These are phyloP conservation scores for Petrea volubilis DNA, from an alignment of 257 asterid species.

Conservation along the genomic window DNA sequence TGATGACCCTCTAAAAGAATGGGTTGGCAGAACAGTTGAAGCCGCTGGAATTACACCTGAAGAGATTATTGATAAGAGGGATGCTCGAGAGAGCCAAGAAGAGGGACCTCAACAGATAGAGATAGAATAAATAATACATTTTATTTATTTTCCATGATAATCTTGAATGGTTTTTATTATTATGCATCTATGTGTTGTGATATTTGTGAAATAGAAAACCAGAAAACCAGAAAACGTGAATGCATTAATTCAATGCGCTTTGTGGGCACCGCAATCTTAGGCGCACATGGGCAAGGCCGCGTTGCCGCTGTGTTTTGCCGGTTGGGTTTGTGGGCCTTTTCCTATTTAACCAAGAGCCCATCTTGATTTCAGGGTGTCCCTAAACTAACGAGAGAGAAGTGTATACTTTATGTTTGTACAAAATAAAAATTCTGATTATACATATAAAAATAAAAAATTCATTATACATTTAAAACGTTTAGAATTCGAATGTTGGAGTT, in stretches of 20 bases:
- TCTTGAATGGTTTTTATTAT: neutral
- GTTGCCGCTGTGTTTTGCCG: neutral
- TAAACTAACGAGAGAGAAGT: too few species aligned
- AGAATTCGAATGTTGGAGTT: too few species aligned
- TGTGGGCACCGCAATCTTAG: slow-evolving; percentile 1
- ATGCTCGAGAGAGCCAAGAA: slow-evolving; percentile 35
- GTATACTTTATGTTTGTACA: too few species aligned
- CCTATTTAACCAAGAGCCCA: neutral
- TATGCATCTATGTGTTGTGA: too few species aligned
- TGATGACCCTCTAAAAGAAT: slow-evolving; percentile 84
- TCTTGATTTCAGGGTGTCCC: neutral
- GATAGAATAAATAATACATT: slow-evolving; percentile 45
- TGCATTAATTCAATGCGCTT: slow-evolving; percentile 22
- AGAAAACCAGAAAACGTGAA: slow-evolving; percentile 25
- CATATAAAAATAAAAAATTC: too few species aligned
- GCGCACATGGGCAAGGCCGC: slow-evolving; percentile 29
- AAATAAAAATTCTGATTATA: too few species aligned
- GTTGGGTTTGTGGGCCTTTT: neutral
- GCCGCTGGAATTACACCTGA: slow-evolving; percentile 64
- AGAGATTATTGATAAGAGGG: slow-evolving; percentile 35
- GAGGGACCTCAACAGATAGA: slow-evolving; percentile 57
- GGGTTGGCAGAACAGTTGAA: slow-evolving; percentile 75
- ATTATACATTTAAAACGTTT: too few species aligned
- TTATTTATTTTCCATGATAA: neutral
- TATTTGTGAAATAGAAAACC: too few species aligned